Base-by-base conservation (phyloP, 2,329 filamentous ascomycete genomes). In the Cryphonectria parasitica region DNA sequence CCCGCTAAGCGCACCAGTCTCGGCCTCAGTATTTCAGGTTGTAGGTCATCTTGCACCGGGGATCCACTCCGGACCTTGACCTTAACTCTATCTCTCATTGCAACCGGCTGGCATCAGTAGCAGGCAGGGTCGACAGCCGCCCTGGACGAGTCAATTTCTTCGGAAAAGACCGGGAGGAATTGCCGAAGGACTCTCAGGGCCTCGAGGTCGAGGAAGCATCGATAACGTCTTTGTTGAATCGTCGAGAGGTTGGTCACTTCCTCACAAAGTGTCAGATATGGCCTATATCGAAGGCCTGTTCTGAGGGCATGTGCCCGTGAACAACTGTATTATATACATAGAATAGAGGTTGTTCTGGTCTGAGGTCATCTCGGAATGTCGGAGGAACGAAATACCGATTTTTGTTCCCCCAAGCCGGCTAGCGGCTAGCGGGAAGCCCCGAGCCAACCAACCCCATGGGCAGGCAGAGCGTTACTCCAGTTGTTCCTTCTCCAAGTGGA, bases 21-120 rank as follows among this genome's bases (percentile, higher is more conserved):
- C 34, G 54, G 28, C 28, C 60, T 62, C 19, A 22, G 60, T 36
- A 39, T 62, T 11, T 41, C n/a, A 7, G 5, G 11, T 39, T n/a
- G 34, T 39, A 25, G 39, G 31, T 62, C 36, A 39, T 39, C 22
- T 25, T 62, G 41, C 36, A 28, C 28, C 61, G 61, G 61, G 5
- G 61, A 64, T n/a, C 61, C 61, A 64, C 61, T 28, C 36, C n/a
- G 61, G 61, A 31, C 25, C 61, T 64, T 39, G 39, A 64, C n/a
- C n/a, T 45, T n/a, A 64, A 45, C 13, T 39, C n/a, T 64, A 64
- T 64, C 61, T 64, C 11, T 45, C 15, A 11, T 45, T n/a, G 36
- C 39, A 19, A 13, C 41, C 7, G 15, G 34, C 41, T 39, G 61
- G 39, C 39, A 45, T 28, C 17, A 3, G 45, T 3, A 45, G n/a